These are phyloP conservation scores for Clarireedia paspali DNA, from an alignment of 2,329 filamentous ascomycete genomes.

Conservation along the genomic window DNA sequence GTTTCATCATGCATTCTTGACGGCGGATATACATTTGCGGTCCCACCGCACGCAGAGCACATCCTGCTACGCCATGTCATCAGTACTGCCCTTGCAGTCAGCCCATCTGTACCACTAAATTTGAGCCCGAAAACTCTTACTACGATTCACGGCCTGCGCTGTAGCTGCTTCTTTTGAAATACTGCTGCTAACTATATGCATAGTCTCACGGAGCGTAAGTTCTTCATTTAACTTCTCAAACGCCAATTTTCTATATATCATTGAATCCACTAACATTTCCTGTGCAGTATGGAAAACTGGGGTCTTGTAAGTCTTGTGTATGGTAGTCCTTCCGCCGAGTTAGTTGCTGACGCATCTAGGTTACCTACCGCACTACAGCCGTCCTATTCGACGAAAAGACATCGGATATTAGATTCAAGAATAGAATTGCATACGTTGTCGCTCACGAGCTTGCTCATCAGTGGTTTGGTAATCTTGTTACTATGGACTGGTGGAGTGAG, in stretches of 20 bases:
- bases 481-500: conserved; percentile 96
- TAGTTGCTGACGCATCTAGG: conserved; percentile 28
- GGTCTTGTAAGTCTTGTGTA: conserved; percentile 78
- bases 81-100: too few species aligned
- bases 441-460: conserved; percentile 97
- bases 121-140: too few species aligned
- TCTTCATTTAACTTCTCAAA: neutral
- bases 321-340: neutral
- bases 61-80: neutral
- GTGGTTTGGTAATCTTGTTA: conserved; percentile 93
- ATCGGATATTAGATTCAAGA: conserved; percentile 85
- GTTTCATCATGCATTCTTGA: neutral
- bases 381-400: conserved; percentile 92
- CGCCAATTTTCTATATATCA: neutral
- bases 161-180: neutral
- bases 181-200: conserved; percentile 33
- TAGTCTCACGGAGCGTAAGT: conserved; percentile 63
- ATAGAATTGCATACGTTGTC: conserved; percentile 91
- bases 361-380: conserved; percentile 92
- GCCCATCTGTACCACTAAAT: too few species aligned
- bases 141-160: too few species aligned
- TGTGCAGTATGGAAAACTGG: conserved; percentile 56
- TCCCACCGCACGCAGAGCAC: neutral
- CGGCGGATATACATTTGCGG: neutral
- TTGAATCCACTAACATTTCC: neutral